phyloP scores from a whole-genome alignment of 257 asterid species.

The Gentiana straminea region DNA sequence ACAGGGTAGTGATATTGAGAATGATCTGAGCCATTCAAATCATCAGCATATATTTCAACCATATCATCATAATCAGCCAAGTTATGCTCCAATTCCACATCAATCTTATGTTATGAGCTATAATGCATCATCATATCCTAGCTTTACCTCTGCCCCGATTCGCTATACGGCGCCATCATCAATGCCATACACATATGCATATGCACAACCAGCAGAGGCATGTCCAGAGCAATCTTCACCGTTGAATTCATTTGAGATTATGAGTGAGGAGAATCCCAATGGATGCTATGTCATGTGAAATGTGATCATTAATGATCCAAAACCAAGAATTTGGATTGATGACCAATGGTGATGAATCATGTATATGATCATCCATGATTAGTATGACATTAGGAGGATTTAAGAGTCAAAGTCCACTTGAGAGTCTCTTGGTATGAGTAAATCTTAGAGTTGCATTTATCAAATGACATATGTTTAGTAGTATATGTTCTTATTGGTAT shows the following conservation, averaged over 20 bases:
- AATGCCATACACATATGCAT: conserved; percentile 21
- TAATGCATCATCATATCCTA: conserved; percentile 53
- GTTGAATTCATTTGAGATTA: conserved; percentile 51
- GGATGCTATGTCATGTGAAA: conserved; percentile 57
- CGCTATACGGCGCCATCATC: conserved; percentile 38
- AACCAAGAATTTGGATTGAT: background rate
- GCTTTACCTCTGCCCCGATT: conserved; percentile 23
- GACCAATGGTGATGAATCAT: background rate
- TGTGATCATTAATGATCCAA: conserved; percentile 25
- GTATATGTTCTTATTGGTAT: no score
- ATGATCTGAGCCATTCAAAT: conserved; percentile 24
- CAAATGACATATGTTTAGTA: no score
- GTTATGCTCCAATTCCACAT: conserved; percentile 19
- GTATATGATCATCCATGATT: conserved; percentile 2
- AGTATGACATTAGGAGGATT: background rate
- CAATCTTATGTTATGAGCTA: conserved; percentile 46
- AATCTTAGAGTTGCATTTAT: conserved; percentile 4
- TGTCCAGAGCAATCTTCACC: conserved; percentile 22
- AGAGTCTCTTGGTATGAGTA: conserved; percentile 4
- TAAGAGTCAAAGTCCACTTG: conserved; percentile 3
- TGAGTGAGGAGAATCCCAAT: conserved; percentile 83
- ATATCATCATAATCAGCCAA: conserved; percentile 8
- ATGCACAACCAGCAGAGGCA: conserved; percentile 21
- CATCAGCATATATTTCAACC: conserved; percentile 26
- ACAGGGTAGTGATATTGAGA: conserved; percentile 25